phyloP scores from a whole-genome alignment of 2,329 filamentous ascomycete species.

The Penicillium sp. region DNA sequence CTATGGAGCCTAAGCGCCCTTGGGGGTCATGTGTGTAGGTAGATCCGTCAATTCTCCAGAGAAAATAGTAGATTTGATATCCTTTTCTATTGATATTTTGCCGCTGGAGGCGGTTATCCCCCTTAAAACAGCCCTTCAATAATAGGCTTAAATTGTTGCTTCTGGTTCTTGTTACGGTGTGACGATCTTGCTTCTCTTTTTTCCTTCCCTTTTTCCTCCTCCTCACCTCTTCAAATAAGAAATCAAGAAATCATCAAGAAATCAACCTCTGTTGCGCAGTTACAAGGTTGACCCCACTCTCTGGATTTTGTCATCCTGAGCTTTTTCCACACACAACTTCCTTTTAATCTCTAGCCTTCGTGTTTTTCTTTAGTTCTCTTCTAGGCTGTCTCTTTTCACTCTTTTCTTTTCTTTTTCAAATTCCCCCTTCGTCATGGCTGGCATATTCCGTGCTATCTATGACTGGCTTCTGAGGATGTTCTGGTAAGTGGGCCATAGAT shows the following conservation, averaged over 20 bases:
- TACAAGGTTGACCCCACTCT: conserved; percentile 17
- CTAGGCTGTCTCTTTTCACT: conserved; percentile 3
- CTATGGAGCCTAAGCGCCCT: conserved; percentile 25
- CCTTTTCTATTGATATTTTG: neutral
- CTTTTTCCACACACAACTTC: conserved; percentile 10
- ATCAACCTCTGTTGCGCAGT: neutral
- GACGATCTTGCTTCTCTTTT: conserved; percentile 1
- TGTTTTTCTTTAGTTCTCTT: conserved; percentile 1
- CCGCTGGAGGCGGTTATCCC: neutral
- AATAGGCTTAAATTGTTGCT: neutral
- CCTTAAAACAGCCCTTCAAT: conserved; percentile 1
- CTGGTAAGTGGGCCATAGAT: conserved; percentile 64
- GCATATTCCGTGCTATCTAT: conserved; percentile 90
- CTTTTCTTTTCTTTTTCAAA: conserved; percentile 4
- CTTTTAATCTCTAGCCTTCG: conserved; percentile 14
- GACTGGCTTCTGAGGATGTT: conserved; percentile 98
- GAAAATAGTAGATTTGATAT: conserved; percentile 1
- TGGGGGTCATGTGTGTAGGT: conserved; percentile 23
- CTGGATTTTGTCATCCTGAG: conserved; percentile 12
- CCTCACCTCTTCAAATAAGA: conserved; percentile 1
- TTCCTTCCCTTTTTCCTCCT: neutral
- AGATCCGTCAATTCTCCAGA: conserved; percentile 9
- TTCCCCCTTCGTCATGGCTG: conserved; percentile 66
- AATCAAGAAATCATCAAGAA: too few species aligned
- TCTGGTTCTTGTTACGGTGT: neutral